Evolutionary conservation across 495 filamentous ascomycete species (phyloP).

Genomic region (Penicillium daleae): DNA sequence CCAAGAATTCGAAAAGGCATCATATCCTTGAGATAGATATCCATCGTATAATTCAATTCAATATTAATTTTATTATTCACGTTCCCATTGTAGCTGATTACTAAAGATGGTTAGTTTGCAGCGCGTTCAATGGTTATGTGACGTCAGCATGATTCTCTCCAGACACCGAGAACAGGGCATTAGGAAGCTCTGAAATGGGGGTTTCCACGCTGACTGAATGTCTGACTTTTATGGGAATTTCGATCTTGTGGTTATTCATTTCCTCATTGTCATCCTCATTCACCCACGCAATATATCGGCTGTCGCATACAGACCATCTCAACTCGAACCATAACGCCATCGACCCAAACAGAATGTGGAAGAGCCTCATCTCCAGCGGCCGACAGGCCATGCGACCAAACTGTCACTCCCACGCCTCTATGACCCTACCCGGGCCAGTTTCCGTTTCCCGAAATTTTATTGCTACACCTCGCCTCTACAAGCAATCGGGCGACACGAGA

Average conservation of each 20-base stretch:
- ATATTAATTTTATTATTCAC: background rate
- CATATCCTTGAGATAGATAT: background rate
- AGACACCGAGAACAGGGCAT: constrained; percentile 21
- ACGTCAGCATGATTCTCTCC: constrained; percentile 42
- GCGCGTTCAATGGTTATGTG: constrained; percentile 18
- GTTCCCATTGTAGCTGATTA: constrained; percentile 20
- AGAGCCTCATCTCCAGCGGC: constrained; percentile 29
- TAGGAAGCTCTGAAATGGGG: background rate
- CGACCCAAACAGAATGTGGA: constrained; percentile 26
- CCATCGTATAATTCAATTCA: too few relatives aligned
- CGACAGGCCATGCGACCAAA: constrained; percentile 23
- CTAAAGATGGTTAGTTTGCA: constrained; percentile 26
- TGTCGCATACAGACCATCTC: background rate
- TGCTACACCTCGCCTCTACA: constrained; percentile 22
- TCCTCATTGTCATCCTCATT: background rate
- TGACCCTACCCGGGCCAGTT: background rate
- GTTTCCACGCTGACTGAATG: background rate
- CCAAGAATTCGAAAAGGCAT: background rate
- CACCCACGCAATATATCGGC: background rate
- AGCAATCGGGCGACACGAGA: constrained; percentile 33
- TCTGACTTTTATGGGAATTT: background rate
- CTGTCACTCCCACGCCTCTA: background rate
- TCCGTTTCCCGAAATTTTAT: constrained; percentile 17
- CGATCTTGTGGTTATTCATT: background rate
- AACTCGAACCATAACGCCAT: background rate